These are phyloP conservation scores for Kluyveromyces starmeri DNA, from an alignment of 805 yeast genomes.

Conservation along the genomic window DNA sequence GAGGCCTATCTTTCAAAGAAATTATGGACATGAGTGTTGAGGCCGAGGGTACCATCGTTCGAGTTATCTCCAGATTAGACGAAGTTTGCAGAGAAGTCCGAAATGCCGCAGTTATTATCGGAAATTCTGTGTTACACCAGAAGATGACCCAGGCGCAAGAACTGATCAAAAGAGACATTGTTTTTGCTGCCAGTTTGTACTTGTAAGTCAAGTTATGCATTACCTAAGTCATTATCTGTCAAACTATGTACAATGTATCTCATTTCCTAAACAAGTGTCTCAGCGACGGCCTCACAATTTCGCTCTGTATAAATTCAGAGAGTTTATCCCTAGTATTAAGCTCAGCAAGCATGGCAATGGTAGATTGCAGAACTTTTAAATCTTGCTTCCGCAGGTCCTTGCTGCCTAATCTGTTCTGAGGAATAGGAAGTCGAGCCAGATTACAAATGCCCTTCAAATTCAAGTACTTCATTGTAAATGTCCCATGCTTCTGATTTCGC, in stretches of 20 bases:
- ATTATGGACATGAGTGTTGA: conserved; percentile 84
- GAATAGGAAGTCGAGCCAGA: conserved; percentile 14
- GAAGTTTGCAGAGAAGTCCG: conserved; percentile 93
- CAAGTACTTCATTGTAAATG: conserved; percentile 7
- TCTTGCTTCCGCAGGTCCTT: conserved; percentile 15
- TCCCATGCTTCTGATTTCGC: not conserved
- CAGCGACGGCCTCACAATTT: conserved; percentile 11
- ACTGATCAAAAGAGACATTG: conserved; percentile 90
- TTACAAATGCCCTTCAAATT: conserved; percentile 5
- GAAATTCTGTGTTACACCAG: conserved; percentile 80
- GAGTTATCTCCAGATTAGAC: conserved; percentile 89
- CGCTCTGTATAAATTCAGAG: conserved; percentile 12
- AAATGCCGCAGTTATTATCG: conserved; percentile 88
- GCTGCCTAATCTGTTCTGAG: conserved; percentile 14
- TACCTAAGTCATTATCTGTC: too few species aligned
- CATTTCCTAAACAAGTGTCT: conserved; percentile 5
- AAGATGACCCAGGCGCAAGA: conserved; percentile 93
- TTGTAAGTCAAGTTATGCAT: conserved; percentile 31
- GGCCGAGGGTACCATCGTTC: conserved; percentile 93
- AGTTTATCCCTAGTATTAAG: conserved; percentile 15
- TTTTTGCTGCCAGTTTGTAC: conserved; percentile 91
- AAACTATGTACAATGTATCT: not conserved
- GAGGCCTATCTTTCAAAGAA: conserved; percentile 84
- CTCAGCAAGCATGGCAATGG: conserved; percentile 21
- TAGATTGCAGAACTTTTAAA: conserved; percentile 13